Conservation (phyloP, 768 basidiomycete genomes). For the Suillus subalutaceus region DNA sequence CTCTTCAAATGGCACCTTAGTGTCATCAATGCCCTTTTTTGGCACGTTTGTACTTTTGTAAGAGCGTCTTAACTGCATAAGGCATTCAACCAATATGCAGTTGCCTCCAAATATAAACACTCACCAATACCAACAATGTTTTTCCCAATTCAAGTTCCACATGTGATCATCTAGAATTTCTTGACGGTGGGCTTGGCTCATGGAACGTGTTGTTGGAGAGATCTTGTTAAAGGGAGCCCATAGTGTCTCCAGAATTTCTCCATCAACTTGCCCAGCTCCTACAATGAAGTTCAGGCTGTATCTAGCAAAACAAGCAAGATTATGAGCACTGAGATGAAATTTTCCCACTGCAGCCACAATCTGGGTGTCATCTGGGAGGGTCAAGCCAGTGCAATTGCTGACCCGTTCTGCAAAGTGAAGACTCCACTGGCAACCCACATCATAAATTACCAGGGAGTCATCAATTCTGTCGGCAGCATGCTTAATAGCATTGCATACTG, state of each 20-base stretch:
- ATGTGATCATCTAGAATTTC: constrained; percentile 37
- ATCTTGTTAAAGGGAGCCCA: constrained; percentile 11
- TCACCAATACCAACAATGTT: constrained; percentile 27
- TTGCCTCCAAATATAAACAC: neutral
- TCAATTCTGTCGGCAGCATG: constrained; percentile 12
- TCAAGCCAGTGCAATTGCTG: neutral
- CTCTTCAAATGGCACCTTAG: constrained; percentile 4
- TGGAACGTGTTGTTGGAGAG: constrained; percentile 22
- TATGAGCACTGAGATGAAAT: constrained; percentile 32
- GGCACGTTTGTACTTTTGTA: neutral
- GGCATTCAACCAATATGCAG: too few relatives aligned
- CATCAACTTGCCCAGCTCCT: constrained; percentile 29
- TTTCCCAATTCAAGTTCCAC: constrained; percentile 38
- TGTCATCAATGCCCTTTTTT: neutral
- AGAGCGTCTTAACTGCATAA: neutral
- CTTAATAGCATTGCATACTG: constrained; percentile 22
- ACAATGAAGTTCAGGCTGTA: constrained; percentile 33
- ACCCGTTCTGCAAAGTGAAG: constrained; percentile 19
- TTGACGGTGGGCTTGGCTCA: constrained; percentile 25
- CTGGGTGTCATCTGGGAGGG: constrained; percentile 1
- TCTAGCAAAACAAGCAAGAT: constrained; percentile 26
- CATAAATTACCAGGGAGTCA: constrained; percentile 27
- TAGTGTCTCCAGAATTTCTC: constrained; percentile 33
- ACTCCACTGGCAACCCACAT: constrained; percentile 32
- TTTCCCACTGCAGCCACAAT: constrained; percentile 20